Percentiles rank a stretch among this genome's conserved stretches.
These are phyloP conservation scores for Ilyonectria robusta DNA, from an alignment of 2,329 filamentous ascomycete genomes.

Conservation along the genomic window DNA sequence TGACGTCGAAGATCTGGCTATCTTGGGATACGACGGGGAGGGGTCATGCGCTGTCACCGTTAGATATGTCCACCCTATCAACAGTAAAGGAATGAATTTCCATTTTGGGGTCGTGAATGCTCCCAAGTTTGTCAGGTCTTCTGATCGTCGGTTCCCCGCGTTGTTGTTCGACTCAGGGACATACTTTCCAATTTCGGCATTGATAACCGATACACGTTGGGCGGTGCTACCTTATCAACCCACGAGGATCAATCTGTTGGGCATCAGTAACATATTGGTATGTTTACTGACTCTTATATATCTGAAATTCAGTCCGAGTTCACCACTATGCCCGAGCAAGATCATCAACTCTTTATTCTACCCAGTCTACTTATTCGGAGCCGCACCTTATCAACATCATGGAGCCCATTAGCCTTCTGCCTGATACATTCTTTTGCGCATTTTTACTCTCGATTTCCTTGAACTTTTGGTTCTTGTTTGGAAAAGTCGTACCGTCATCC, in stretches of 20 bases:
- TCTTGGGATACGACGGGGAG: too few relatives aligned
- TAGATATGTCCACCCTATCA: too few relatives aligned
- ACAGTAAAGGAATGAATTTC: too few relatives aligned
- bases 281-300: too few relatives aligned
- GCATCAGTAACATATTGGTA: too few relatives aligned
- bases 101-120: too few relatives aligned
- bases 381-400: not conserved
- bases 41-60: too few relatives aligned
- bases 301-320: too few relatives aligned
- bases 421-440: not conserved
- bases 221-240: not conserved
- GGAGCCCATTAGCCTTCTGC: not conserved
- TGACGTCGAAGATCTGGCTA: too few relatives aligned
- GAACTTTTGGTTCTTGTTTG: not conserved
- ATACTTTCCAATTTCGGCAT: not conserved
- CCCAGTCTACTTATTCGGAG: not conserved
- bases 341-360: not conserved
- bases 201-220: not conserved
- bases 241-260: not conserved
- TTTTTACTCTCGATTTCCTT: not conserved
- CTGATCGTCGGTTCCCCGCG: not conserved
- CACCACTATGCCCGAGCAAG: not conserved
- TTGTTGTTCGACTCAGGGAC: not conserved
- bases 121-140: too few relatives aligned
- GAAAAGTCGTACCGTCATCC: not conserved